Conservation (phyloP, 2,329 filamentous ascomycete species). For the Aspergillus sp. region DNA sequence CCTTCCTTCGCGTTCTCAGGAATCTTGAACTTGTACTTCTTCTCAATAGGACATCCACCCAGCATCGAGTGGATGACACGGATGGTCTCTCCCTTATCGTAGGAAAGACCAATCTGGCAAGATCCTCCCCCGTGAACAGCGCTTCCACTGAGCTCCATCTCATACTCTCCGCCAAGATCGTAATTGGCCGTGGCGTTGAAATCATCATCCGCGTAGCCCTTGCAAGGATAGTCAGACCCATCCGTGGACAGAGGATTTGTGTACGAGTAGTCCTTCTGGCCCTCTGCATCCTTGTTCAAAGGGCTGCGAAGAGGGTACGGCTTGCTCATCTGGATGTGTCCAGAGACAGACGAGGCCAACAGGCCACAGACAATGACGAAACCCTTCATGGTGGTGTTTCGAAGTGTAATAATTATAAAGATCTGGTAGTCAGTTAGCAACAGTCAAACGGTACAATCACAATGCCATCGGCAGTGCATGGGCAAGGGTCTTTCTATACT, state of each 20-base stretch:
- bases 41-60: constrained; percentile 50
- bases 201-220: constrained; percentile 55
- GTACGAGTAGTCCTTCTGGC: constrained; percentile 65
- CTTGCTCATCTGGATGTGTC: constrained; percentile 54
- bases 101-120: constrained; percentile 71
- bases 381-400: constrained; percentile 24
- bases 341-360: constrained; percentile 28
- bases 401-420: not conserved
- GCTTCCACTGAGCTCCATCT: constrained; percentile 60
- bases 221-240: constrained; percentile 71
- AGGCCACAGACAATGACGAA: constrained; percentile 23
- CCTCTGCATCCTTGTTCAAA: constrained; percentile 40
- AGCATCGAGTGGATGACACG: constrained; percentile 63
- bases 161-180: constrained; percentile 57
- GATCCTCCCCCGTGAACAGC: constrained; percentile 66
- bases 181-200: constrained; percentile 58
- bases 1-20: constrained; percentile 59
- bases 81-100: constrained; percentile 66
- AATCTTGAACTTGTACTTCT: constrained; percentile 61
- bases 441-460: no score
- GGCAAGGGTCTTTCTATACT: no score
- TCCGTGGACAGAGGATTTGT: constrained; percentile 57
- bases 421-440: no score
- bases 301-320: constrained; percentile 52
- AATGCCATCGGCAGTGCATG: no score